Evolutionary conservation across 768 basidiomycete species (phyloP).

Genomic region (Cyclocybe aegerita): DNA sequence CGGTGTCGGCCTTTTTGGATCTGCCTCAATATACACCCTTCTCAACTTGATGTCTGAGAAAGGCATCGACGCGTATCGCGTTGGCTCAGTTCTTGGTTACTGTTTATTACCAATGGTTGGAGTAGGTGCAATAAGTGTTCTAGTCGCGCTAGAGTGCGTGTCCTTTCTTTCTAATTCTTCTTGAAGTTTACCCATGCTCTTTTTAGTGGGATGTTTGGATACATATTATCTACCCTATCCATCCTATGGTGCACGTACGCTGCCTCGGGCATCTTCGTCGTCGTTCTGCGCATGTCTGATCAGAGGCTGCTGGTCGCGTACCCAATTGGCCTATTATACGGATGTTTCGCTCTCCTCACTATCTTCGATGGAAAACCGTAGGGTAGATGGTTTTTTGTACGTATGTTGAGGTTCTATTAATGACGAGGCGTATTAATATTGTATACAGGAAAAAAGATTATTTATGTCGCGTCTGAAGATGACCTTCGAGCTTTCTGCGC

Average conservation of each 20-base stretch:
- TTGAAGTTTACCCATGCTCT: slow-evolving; percentile 11
- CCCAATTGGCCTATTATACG: slow-evolving; percentile 91
- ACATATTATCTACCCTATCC: slow-evolving; percentile 75
- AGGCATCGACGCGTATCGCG: slow-evolving; percentile 93
- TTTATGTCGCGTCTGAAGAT: neutral
- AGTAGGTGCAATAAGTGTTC: slow-evolving; percentile 84
- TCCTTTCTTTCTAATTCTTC: slow-evolving; percentile 2
- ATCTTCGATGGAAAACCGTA: slow-evolving; percentile 65
- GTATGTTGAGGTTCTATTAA: neutral
- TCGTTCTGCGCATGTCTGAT: slow-evolving; percentile 92
- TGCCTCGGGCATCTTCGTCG: slow-evolving; percentile 93
- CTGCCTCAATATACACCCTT: slow-evolving; percentile 87
- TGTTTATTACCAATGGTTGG: slow-evolving; percentile 97
- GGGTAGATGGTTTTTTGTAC: neutral
- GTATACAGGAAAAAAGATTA: neutral
- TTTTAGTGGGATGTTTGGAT: slow-evolving; percentile 77
- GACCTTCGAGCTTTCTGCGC: slow-evolving; percentile 14
- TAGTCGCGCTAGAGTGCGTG: slow-evolving; percentile 84
- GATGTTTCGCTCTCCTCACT: slow-evolving; percentile 90
- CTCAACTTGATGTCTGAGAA: slow-evolving; percentile 96
- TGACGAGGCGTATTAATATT: slow-evolving; percentile 8
- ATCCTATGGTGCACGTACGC: slow-evolving; percentile 98
- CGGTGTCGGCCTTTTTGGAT: slow-evolving; percentile 95
- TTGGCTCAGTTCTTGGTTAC: slow-evolving; percentile 94
- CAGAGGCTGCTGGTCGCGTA: slow-evolving; percentile 96